Conservation (phyloP, 2,329 filamentous ascomycete species). For the Ceratocystis huliohia region DNA sequence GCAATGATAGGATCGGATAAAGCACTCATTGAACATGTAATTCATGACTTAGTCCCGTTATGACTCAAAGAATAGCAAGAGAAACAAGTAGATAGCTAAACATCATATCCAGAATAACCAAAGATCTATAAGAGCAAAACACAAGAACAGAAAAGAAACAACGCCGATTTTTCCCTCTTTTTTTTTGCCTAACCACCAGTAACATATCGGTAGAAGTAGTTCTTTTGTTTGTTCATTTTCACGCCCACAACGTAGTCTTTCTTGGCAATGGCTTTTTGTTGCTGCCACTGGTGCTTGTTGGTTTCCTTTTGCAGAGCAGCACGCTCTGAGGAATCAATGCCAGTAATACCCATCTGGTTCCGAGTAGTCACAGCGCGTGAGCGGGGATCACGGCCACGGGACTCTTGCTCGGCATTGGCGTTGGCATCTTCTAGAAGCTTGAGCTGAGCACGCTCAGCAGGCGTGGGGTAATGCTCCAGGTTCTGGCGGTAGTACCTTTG, state of each 20-base stretch:
- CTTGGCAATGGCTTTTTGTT: constrained; percentile 20
- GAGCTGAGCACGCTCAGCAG: constrained; percentile 60
- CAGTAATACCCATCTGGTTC: constrained; percentile 16
- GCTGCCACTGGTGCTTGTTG: constrained; percentile 15
- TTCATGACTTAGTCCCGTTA: neutral
- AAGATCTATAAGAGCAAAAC: constrained; percentile 2
- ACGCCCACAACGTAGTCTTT: constrained; percentile 20
- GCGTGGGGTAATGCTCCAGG: constrained; percentile 67
- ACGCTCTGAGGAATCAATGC: constrained; percentile 10
- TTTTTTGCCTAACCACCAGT: constrained; percentile 30
- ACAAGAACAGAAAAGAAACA: neutral
- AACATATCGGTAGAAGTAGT: constrained; percentile 42
- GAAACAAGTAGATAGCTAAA: constrained; percentile 4
- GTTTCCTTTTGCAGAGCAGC: constrained; percentile 15
- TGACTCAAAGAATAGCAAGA: neutral
- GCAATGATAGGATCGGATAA: neutral
- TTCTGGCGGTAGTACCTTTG: constrained; percentile 89
- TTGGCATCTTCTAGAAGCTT: constrained; percentile 43
- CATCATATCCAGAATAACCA: neutral
- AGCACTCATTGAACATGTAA: constrained; percentile 12
- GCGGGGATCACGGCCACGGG: constrained; percentile 15
- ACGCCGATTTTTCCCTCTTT: neutral
- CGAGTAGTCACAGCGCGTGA: constrained; percentile 9
- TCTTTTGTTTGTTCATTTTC: constrained; percentile 43
- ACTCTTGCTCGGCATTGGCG: constrained; percentile 22